A percentile compares a stretch with the other conserved stretches of the same genome.
phyloP scores from a whole-genome alignment of 306 rosid genomes.

The Cicer cuneatum region DNA sequence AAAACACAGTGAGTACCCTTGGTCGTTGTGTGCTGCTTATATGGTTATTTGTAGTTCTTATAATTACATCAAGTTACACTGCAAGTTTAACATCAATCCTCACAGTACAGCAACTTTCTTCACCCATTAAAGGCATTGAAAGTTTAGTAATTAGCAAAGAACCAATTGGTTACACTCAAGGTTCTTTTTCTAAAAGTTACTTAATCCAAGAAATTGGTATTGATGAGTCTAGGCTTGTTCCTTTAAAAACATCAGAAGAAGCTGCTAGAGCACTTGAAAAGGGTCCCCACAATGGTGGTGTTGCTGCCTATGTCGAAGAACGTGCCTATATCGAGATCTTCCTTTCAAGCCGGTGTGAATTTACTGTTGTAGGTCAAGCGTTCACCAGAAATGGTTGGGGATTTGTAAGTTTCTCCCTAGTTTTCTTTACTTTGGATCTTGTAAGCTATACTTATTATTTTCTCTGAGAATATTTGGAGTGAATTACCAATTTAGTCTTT shows the following conservation, averaged over 20 bases:
- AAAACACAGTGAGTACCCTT: conserved; percentile 87
- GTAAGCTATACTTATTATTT: neutral
- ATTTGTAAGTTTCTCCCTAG: conserved; percentile 71
- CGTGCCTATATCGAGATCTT: conserved; percentile 82
- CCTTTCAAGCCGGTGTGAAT: conserved; percentile 82
- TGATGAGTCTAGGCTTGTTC: conserved; percentile 70
- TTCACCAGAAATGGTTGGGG: conserved; percentile 98
- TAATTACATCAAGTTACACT: conserved; percentile 92
- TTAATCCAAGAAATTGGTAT: conserved; percentile 66
- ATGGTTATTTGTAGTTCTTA: conserved; percentile 95
- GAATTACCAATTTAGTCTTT: no score
- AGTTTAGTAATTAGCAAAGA: conserved; percentile 58
- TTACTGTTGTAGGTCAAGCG: conserved; percentile 80
- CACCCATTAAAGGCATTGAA: conserved; percentile 83
- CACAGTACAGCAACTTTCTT: conserved; percentile 84
- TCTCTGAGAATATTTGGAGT: no score
- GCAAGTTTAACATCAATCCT: conserved; percentile 98
- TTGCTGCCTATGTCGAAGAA: conserved; percentile 81
- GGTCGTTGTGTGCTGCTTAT: conserved; percentile 83
- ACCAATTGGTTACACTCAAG: conserved; percentile 78
- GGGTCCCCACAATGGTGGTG: conserved; percentile 81
- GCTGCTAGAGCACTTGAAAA: conserved; percentile 62
- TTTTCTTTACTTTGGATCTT: neutral
- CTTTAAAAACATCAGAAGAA: conserved; percentile 66
- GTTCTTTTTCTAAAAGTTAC: conserved; percentile 70